phyloP scores from a whole-genome alignment of 2,329 filamentous ascomycete species.

The Aspergillus sclerotialis region DNA sequence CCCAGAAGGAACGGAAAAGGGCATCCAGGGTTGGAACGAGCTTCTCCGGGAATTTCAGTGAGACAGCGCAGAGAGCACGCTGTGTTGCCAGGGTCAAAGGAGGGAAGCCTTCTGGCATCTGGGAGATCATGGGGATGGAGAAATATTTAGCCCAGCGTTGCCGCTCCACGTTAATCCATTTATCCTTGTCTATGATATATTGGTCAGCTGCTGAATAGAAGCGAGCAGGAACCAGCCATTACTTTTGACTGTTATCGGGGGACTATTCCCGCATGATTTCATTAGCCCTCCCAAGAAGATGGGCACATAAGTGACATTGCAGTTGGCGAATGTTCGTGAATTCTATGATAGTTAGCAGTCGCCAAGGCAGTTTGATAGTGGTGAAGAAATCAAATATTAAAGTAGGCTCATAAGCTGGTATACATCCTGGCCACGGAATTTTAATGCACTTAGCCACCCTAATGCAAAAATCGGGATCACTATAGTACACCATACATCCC shows the following conservation, averaged over 20 bases:
- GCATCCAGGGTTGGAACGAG: slow-evolving; percentile 38
- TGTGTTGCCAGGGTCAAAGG: slow-evolving; percentile 45
- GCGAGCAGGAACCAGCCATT: slow-evolving; percentile 9
- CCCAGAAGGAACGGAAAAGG: slow-evolving; percentile 48
- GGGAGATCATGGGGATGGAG: slow-evolving; percentile 45
- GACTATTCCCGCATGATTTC: slow-evolving; percentile 47
- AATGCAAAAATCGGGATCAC: too few relatives aligned
- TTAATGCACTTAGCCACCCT: too few relatives aligned
- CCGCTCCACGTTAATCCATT: slow-evolving; percentile 50
- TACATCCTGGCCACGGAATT: too few relatives aligned
- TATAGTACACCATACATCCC: too few relatives aligned
- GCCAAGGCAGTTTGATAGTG: too few relatives aligned
- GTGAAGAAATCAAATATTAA: too few relatives aligned
- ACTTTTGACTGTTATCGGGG: slow-evolving; percentile 54
- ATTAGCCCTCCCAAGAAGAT: slow-evolving; percentile 56
- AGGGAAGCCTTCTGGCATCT: slow-evolving; percentile 46
- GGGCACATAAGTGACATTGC: slow-evolving; percentile 51
- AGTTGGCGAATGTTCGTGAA: slow-evolving; percentile 48
- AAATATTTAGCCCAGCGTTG: slow-evolving; percentile 48
- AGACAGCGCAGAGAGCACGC: slow-evolving; percentile 46
- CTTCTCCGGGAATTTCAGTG: slow-evolving; percentile 33
- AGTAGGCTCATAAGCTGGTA: too few relatives aligned
- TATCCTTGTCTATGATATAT: slow-evolving; percentile 48
- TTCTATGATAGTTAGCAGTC: slow-evolving; percentile 36
- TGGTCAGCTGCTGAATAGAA: not conserved